Evolutionary conservation across 495 filamentous ascomycete genomes (phyloP).

Genomic region (Chaetomium tenue): DNA sequence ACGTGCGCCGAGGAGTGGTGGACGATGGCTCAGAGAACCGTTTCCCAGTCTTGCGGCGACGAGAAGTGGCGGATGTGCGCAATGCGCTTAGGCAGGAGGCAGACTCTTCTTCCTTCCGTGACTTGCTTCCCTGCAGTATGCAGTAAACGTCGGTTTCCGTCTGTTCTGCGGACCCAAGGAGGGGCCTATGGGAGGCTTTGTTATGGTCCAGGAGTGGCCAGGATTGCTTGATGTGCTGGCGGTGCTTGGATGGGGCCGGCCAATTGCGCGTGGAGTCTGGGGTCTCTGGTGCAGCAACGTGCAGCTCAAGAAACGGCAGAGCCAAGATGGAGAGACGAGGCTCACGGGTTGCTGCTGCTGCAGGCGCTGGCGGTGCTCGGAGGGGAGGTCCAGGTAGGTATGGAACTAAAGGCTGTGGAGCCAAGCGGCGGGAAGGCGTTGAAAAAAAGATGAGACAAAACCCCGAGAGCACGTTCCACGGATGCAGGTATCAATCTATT

Average conservation of each 20-base stretch:
- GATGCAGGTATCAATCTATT: background rate
- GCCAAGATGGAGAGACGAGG: slow-evolving; percentile 19
- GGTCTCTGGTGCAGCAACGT: slow-evolving; percentile 38
- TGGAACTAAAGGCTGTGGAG: slow-evolving; percentile 1
- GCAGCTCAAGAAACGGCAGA: slow-evolving; percentile 33
- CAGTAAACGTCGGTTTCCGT: background rate
- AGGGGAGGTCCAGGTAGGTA: too few relatives aligned
- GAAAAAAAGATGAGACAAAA: background rate
- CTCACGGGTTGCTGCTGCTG: slow-evolving; percentile 8
- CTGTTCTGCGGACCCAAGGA: slow-evolving; percentile 15
- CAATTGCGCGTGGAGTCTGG: slow-evolving; percentile 38
- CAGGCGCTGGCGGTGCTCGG: background rate
- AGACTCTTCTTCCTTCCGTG: background rate
- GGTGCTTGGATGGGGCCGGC: slow-evolving; percentile 36
- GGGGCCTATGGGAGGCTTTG: slow-evolving; percentile 42
- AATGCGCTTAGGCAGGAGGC: background rate
- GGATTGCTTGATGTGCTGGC: slow-evolving; percentile 43
- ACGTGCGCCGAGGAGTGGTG: slow-evolving; percentile 8
- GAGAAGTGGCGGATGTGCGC: slow-evolving; percentile 3
- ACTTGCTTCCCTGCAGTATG: slow-evolving; percentile 10
- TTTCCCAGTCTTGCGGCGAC: slow-evolving; percentile 1
- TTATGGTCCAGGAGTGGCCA: slow-evolving; percentile 41
- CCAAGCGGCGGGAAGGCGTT: slow-evolving; percentile 4
- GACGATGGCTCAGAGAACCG: background rate
- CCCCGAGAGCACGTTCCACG: background rate